phyloP scores from a whole-genome alignment of 129 eudicot genomes.

The Flaveria robusta region DNA sequence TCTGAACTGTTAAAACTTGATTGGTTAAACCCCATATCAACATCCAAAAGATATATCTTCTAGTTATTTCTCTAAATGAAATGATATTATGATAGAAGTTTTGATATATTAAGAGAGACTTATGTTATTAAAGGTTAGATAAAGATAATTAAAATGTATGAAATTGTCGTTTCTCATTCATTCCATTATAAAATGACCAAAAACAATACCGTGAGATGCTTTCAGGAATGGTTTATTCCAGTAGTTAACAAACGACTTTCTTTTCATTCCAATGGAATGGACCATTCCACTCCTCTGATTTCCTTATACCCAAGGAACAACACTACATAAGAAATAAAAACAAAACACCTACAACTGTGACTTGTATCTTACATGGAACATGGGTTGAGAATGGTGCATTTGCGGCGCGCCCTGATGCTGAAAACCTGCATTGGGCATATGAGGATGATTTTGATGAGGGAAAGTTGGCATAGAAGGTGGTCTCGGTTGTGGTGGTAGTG shows the following conservation, averaged over 20 bases:
- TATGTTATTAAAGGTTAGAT: neutral
- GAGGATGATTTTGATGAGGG: constrained; percentile 71
- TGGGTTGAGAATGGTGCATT: constrained; percentile 77
- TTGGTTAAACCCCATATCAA: neutral
- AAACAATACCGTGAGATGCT: neutral
- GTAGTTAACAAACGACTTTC: neutral
- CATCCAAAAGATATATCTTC: neutral
- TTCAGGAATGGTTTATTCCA: constrained; percentile 12
- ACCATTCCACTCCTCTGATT: neutral
- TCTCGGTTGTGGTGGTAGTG: constrained; percentile 72
- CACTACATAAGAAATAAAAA: constrained; percentile 10
- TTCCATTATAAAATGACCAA: neutral
- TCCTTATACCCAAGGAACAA: neutral
- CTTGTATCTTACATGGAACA: constrained; percentile 62
- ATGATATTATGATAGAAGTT: neutral
- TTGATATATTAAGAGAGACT: neutral
- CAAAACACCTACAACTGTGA: neutral
- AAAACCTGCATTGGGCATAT: constrained; percentile 57
- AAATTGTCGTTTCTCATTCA: neutral
- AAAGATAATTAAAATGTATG: neutral
- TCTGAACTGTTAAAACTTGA: neutral
- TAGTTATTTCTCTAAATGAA: neutral
- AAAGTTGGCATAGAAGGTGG: constrained; percentile 61
- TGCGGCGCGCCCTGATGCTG: constrained; percentile 74
- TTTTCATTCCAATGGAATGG: neutral